phyloP scores from a whole-genome alignment of 2,329 filamentous ascomycete genomes.

The Nemania bipapillata region DNA sequence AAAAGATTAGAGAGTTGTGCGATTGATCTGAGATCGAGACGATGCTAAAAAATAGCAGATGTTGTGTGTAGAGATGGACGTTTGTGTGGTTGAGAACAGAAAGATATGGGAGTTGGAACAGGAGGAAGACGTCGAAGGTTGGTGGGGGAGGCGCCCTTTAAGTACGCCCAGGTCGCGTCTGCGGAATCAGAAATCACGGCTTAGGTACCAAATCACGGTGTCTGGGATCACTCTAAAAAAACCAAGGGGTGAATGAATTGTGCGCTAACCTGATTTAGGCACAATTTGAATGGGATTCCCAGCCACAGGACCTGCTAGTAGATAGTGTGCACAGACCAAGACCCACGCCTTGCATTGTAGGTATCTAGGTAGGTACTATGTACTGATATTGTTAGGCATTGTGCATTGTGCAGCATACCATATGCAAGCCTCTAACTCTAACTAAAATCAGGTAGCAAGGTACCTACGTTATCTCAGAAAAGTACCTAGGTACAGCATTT shows the following conservation, averaged over 20 bases:
- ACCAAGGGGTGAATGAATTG: constrained; percentile 39
- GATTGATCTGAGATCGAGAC: constrained; percentile 37
- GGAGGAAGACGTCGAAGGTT: constrained; percentile 50
- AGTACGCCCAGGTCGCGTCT: constrained; percentile 52
- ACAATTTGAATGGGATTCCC: constrained; percentile 30
- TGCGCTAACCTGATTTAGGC: constrained; percentile 45
- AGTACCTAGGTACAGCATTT: too few species aligned
- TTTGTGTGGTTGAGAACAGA: constrained; percentile 49
- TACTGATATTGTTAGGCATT: neutral
- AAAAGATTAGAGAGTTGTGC: constrained; percentile 33
- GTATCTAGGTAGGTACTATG: too few species aligned
- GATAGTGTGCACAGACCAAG: constrained; percentile 24
- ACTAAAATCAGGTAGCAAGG: neutral
- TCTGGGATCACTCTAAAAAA: constrained; percentile 38
- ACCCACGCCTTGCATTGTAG: constrained; percentile 16
- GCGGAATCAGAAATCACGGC: constrained; percentile 47
- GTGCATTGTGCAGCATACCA: constrained; percentile 9
- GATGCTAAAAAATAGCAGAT: constrained; percentile 43
- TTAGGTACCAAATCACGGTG: constrained; percentile 37
- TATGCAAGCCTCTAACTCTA: constrained; percentile 22
- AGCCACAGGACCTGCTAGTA: constrained; percentile 14
- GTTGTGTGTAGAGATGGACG: constrained; percentile 29
- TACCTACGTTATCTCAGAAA: too few species aligned
- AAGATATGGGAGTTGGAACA: constrained; percentile 53
- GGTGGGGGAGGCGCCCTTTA: constrained; percentile 52